Percentiles rank a stretch among this genome's conserved stretches.
Evolutionary conservation across 352 stramenopile genomes (phyloP).

Genomic region (Phytopythium boreale): DNA sequence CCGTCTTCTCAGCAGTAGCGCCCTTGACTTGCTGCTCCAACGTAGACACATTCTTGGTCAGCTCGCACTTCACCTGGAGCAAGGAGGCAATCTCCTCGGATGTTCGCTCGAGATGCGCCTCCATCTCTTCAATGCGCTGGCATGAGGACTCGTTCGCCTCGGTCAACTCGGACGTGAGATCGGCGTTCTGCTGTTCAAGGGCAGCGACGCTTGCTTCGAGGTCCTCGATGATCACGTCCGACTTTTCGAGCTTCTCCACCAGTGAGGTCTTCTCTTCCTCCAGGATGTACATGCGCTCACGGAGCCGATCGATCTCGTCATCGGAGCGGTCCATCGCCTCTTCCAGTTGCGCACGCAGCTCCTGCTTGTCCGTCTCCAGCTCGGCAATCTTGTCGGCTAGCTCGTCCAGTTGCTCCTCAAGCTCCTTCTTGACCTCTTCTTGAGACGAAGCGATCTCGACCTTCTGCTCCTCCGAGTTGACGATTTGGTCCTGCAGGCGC

Average conservation of each 20-base stretch:
- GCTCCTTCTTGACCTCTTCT: conserved; percentile 44
- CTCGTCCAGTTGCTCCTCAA: conserved; percentile 55
- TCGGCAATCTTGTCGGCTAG: conserved; percentile 57
- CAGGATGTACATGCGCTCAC: conserved; percentile 40
- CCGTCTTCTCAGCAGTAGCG: conserved; percentile 18
- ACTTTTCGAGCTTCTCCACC: conserved; percentile 31
- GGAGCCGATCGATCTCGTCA: conserved; percentile 46
- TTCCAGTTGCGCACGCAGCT: conserved; percentile 32
- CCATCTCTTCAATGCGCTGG: conserved; percentile 22
- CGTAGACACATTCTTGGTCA: conserved; percentile 3
- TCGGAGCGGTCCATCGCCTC: conserved; percentile 35
- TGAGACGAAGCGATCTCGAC: conserved; percentile 38
- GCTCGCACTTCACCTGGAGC: conserved; percentile 24
- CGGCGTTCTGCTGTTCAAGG: conserved; percentile 36
- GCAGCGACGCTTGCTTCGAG: conserved; percentile 29
- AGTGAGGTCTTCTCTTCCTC: conserved; percentile 43
- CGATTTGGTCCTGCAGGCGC: conserved; percentile 47
- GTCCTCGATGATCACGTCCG: conserved; percentile 27
- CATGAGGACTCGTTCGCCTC: conserved; percentile 22
- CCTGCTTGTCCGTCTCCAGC: conserved; percentile 50
- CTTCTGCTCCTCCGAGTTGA: conserved; percentile 40
- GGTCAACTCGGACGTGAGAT: conserved; percentile 14
- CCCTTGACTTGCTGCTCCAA: conserved; percentile 15
- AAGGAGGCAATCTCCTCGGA: conserved; percentile 31
- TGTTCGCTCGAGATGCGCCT: conserved; percentile 29